Conservation (phyloP, 495 filamentous ascomycete species). For the Penicillium robsamsonii region DNA sequence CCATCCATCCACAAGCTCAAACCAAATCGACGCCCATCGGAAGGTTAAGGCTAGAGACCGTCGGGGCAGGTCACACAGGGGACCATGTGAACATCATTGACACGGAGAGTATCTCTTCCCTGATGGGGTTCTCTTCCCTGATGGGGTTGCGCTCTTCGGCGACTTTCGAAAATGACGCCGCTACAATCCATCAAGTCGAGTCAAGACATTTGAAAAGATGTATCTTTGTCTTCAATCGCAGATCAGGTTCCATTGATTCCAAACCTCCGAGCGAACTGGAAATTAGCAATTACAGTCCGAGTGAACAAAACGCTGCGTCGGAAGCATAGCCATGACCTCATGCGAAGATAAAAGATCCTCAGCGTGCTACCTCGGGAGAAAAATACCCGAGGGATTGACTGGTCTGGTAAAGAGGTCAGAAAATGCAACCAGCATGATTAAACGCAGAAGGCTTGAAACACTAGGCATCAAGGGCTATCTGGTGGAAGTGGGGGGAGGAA, state of each 20-base stretch:
- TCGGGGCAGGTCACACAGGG: neutral
- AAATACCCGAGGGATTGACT: neutral
- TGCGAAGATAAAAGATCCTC: neutral
- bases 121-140: constrained; percentile 1
- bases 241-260: neutral
- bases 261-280: neutral
- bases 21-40: neutral
- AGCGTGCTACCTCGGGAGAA: neutral
- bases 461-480: neutral
- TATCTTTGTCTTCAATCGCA: neutral
- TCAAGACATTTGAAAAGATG: neutral
- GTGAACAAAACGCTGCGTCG: neutral
- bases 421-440: neutral
- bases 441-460: neutral
- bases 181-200: neutral
- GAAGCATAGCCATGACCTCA: neutral
- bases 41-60: neutral
- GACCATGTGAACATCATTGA: neutral
- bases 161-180: neutral
- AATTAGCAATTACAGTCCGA: neutral
- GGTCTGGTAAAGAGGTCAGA: neutral
- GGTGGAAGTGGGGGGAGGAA: neutral
- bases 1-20: neutral
- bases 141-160: constrained; percentile 5
- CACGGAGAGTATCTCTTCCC: constrained; percentile 3